These are phyloP conservation scores for Xylaria sp. DNA, from an alignment of 2,329 filamentous ascomycete species.

Conservation along the genomic window DNA sequence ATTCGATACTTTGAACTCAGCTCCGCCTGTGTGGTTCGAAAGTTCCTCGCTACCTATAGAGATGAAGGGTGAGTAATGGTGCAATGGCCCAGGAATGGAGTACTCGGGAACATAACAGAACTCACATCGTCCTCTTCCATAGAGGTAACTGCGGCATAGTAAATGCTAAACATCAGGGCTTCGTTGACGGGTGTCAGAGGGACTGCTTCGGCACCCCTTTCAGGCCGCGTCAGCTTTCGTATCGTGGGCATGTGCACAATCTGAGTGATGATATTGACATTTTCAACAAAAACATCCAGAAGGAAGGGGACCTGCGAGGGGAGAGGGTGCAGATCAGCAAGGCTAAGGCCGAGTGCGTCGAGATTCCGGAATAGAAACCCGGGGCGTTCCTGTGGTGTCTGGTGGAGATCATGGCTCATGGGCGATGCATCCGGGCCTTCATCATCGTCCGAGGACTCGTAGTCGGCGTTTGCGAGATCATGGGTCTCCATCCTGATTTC, in stretches of 20 bases:
- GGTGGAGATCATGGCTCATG: conserved; percentile 37
- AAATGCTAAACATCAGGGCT: conserved; percentile 52
- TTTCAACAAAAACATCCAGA: conserved; percentile 45
- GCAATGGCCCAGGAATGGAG: neutral
- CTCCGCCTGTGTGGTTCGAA: conserved; percentile 36
- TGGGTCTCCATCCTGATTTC: conserved; percentile 39
- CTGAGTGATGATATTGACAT: conserved; percentile 43
- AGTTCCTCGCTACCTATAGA: conserved; percentile 32
- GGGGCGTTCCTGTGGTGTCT: conserved; percentile 42
- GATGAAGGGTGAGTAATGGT: neutral
- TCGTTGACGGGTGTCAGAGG: conserved; percentile 41
- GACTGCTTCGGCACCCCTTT: conserved; percentile 31
- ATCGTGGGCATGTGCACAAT: conserved; percentile 44
- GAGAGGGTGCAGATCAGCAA: conserved; percentile 43
- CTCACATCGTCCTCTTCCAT: conserved; percentile 54
- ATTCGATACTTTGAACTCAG: conserved; percentile 38
- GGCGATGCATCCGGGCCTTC: conserved; percentile 28
- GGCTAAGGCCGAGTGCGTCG: conserved; percentile 26
- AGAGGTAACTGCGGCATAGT: conserved; percentile 50
- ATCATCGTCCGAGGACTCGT: conserved; percentile 38
- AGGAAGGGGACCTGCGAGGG: conserved; percentile 53
- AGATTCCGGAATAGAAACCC: conserved; percentile 47
- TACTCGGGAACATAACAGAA: neutral
- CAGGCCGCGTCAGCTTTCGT: conserved; percentile 34
- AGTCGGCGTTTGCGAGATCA: conserved; percentile 31